These are phyloP conservation scores for Trichothecium roseum DNA, from an alignment of 2,329 filamentous ascomycete genomes.

Conservation along the genomic window DNA sequence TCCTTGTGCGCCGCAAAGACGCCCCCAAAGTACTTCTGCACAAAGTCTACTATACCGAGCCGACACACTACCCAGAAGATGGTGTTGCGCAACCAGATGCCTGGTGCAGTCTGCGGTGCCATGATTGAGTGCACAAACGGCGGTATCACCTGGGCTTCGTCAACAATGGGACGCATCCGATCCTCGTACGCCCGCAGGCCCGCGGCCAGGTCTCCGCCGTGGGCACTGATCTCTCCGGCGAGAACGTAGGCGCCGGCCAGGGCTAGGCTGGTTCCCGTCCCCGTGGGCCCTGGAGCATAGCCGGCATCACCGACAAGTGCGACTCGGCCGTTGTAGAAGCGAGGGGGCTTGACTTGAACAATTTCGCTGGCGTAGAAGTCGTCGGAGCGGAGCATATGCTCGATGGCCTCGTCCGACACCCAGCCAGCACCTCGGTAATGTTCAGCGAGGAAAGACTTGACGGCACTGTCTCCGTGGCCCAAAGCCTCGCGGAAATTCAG, in stretches of 20 bases:
- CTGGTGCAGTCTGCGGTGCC: slow-evolving; percentile 30
- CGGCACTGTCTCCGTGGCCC: slow-evolving; percentile 8
- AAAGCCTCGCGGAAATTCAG: slow-evolving; percentile 22
- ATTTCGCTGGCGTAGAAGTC: slow-evolving; percentile 37
- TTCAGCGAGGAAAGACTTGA: slow-evolving; percentile 26
- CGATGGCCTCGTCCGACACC: slow-evolving; percentile 24
- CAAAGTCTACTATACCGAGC: slow-evolving; percentile 6
- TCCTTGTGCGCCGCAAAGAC: slow-evolving; percentile 2
- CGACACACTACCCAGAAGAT: slow-evolving; percentile 27
- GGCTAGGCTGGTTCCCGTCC: slow-evolving; percentile 34
- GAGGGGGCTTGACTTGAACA: slow-evolving; percentile 30
- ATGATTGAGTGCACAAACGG: slow-evolving; percentile 21
- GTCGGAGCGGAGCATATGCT: slow-evolving; percentile 18
- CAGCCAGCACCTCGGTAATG: slow-evolving; percentile 34
- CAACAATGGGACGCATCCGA: slow-evolving; percentile 28
- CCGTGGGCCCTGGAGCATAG: slow-evolving; percentile 31
- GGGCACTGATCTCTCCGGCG: slow-evolving; percentile 30
- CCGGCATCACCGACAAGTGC: slow-evolving; percentile 40
- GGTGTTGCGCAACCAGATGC: slow-evolving; percentile 28
- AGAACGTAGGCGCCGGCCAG: slow-evolving; percentile 39
- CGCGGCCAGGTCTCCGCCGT: slow-evolving; percentile 14
- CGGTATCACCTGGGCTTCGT: slow-evolving; percentile 17
- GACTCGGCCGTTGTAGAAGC: slow-evolving; percentile 28
- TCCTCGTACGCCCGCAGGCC: slow-evolving; percentile 29
- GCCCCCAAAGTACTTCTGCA: not conserved